phyloP scores from a whole-genome alignment of 305 asterid species.

The Striga hermonthica region DNA sequence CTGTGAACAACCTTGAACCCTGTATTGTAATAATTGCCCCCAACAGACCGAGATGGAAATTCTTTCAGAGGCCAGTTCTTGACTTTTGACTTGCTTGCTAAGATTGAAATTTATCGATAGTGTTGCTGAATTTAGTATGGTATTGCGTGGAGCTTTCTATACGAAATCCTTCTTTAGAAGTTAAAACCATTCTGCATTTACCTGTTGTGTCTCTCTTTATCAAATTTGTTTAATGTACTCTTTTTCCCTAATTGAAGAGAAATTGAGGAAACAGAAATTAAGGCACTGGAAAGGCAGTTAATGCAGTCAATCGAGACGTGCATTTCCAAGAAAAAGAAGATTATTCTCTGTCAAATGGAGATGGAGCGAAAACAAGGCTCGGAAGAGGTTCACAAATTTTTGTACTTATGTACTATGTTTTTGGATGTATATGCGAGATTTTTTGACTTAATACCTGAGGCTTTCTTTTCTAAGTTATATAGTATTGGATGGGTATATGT shows the following conservation, averaged over 20 bases:
- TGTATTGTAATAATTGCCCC: not conserved
- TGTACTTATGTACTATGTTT: constrained; percentile 19
- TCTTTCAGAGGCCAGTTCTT: not conserved
- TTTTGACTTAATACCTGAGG: constrained; percentile 1
- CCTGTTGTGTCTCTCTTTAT: constrained; percentile 10
- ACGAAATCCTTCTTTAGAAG: constrained; percentile 22
- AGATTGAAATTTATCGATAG: constrained; percentile 14
- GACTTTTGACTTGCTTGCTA: constrained; percentile 7
- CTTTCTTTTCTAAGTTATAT: constrained; percentile 11
- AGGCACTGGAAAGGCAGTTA: constrained; percentile 87
- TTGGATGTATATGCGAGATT: constrained; percentile 21
- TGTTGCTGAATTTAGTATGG: not conserved
- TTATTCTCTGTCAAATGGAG: constrained; percentile 77
- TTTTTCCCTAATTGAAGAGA: constrained; percentile 50
- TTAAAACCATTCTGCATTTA: not conserved
- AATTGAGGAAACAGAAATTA: constrained; percentile 91
- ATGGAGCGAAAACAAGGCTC: constrained; percentile 85
- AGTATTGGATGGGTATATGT: not conserved
- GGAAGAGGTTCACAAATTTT: constrained; percentile 63
- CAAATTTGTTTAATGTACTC: constrained; percentile 29
- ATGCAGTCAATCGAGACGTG: constrained; percentile 96
- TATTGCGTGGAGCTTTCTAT: constrained; percentile 8
- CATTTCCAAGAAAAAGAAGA: constrained; percentile 87
- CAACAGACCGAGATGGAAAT: constrained; percentile 11
- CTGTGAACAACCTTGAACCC: not conserved